Base-by-base conservation (phyloP, 139 green algal genomes). In the Pedinophyceae sp. region DNA sequence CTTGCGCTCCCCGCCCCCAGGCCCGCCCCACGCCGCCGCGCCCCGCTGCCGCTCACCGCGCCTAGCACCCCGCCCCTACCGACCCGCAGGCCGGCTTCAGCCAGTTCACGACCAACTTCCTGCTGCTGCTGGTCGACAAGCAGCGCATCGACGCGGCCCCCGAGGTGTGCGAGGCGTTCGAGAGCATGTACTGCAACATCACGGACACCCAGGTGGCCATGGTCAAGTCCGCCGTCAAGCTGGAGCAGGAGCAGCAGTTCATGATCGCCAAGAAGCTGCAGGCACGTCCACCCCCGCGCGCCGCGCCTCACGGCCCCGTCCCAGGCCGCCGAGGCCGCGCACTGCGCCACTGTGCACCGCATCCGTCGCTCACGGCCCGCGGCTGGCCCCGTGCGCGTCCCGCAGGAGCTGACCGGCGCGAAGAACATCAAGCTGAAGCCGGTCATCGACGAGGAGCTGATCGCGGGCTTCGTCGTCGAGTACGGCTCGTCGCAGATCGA, bases 351-450 rank as follows among this genome's bases (percentile, higher is more conserved):
- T n/a, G n/a, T n/a, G n/a, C n/a, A n/a, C n/a, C n/a, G n/a, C n/a
- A n/a, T n/a, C n/a, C n/a, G n/a, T n/a, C n/a, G n/a, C n/a, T n/a
- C n/a, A n/a, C n/a, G n/a, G n/a, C n/a, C n/a, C n/a, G n/a, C n/a
- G n/a, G n/a, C 34, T 43, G 10, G 10, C 34, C 10, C 10, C 34
- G 30, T 48, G 7, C 51, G 6, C 18, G 18, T 20, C 30, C 2
- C 53, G 34, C 84, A 94, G 79, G 84, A 94, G 73, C 77, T 98
- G 63, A 97, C 81, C 13, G 85, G 85, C 48, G 75, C 74, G 64
- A 98, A 96, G 81, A 99, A 98, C 84, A 94, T 99, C 73, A 99
- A 99, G 85, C 68, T 99, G 10, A 95, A 94, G 81, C 89, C 89
- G 17, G 69, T 87, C 23, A 83, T 99, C 34, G 91, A 99, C 63